Percentiles rank a stretch among this genome's conserved stretches.
These are phyloP conservation scores for Sextonia rubra DNA, from an alignment of 164 flowering plant genomes.

Conservation along the genomic window DNA sequence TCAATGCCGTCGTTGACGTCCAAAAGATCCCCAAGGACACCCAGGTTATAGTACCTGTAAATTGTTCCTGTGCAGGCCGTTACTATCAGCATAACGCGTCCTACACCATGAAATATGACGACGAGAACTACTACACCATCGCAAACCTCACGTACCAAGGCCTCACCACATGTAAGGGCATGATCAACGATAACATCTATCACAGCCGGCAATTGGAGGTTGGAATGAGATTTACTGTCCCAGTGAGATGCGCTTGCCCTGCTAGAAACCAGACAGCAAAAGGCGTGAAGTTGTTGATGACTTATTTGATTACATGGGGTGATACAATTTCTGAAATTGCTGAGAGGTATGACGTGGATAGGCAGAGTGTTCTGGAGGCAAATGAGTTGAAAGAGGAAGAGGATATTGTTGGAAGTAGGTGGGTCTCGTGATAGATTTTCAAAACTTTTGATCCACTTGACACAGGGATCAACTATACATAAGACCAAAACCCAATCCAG, in stretches of 20 bases:
- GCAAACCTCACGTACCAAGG: constrained; percentile 57
- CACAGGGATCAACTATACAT: too few relatives aligned
- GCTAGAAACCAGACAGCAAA: constrained; percentile 39
- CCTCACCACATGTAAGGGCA: constrained; percentile 66
- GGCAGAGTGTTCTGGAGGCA: constrained; percentile 34
- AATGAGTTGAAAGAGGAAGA: constrained; percentile 33
- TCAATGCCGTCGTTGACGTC: constrained; percentile 37
- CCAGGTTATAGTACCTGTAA: constrained; percentile 57
- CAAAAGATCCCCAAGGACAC: constrained; percentile 24
- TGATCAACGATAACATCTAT: constrained; percentile 36
- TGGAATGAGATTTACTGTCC: constrained; percentile 40
- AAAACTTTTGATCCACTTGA: too few relatives aligned
- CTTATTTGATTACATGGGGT: constrained; percentile 29
- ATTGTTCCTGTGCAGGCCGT: constrained; percentile 63
- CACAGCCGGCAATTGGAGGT: constrained; percentile 1
- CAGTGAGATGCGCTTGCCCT: constrained; percentile 88
- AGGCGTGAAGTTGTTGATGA: constrained; percentile 51
- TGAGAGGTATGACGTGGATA: constrained; percentile 31
- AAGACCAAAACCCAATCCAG: too few relatives aligned
- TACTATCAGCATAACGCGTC: constrained; percentile 49
- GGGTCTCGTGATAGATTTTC: too few relatives aligned
- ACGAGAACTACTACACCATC: constrained; percentile 25
- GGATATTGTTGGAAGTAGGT: too few relatives aligned
- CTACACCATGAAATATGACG: constrained; percentile 18
- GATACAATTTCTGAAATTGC: constrained; percentile 34